Evolutionary conservation across 495 filamentous ascomycete genomes (phyloP).

Genomic region (Penicillium ochrochloron): DNA sequence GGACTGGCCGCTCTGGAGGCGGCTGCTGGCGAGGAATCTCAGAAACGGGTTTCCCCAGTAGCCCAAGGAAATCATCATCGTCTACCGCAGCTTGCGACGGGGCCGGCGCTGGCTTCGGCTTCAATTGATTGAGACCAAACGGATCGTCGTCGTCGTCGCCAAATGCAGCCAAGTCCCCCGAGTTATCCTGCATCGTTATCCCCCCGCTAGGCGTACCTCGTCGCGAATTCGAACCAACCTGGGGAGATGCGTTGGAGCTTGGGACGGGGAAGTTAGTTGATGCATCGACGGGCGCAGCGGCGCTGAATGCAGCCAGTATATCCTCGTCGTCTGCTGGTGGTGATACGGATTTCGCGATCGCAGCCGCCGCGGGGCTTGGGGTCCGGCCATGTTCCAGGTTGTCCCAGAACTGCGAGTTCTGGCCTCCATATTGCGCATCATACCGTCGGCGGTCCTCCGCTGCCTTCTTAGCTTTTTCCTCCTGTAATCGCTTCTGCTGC

Average conservation of each 20-base stretch:
- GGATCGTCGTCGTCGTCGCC: conserved; percentile 80
- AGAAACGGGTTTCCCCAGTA: conserved; percentile 84
- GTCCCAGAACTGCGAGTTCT: conserved; percentile 72
- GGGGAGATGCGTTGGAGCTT: conserved; percentile 39
- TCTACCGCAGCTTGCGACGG: conserved; percentile 43
- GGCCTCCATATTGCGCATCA: conserved; percentile 73
- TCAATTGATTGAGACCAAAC: conserved; percentile 79
- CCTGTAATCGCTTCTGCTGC: conserved; percentile 79
- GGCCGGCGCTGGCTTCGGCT: conserved; percentile 44
- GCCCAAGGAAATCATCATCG: conserved; percentile 88
- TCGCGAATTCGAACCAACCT: conserved; percentile 22
- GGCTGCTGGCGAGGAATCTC: conserved; percentile 61
- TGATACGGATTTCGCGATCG: conserved; percentile 54
- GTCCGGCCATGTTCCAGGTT: conserved; percentile 55
- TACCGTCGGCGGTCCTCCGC: conserved; percentile 69
- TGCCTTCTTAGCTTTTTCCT: conserved; percentile 76
- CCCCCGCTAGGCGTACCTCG: conserved; percentile 29
- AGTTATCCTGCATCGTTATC: conserved; percentile 30
- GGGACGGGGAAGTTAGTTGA: conserved; percentile 64
- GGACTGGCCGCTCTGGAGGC: conserved; percentile 42
- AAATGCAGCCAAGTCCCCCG: conserved; percentile 29
- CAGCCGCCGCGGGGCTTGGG: conserved; percentile 45
- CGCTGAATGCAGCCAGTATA: conserved; percentile 65
- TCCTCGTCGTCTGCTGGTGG: conserved; percentile 57
- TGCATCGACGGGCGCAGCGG: conserved; percentile 62